Evolutionary conservation across 768 basidiomycete genomes (phyloP), one percentile per base, ranked within the genome.

Genomic region (Trametes gibbosa): DNA sequence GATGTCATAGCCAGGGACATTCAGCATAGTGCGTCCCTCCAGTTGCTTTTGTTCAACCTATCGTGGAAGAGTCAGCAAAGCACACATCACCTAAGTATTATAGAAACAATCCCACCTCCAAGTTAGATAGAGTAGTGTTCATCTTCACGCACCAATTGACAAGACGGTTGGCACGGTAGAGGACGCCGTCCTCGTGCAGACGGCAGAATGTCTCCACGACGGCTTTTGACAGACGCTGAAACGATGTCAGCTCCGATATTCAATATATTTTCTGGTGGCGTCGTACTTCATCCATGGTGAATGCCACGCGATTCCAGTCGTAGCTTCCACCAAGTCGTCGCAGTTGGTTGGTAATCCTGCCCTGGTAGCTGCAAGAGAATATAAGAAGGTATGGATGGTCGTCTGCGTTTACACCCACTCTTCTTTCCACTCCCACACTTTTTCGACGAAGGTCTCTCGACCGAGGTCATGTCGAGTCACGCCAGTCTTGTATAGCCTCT

Each of bases 131-230:
- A 0, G 96, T 96, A 0, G 97, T 99, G 71, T 98, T 97, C 59
- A 99, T 77, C 71, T 85, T 83, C 47, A 94, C 91, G 77, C 97
- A 99, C 96, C 97, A 98, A 69, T 98, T 97, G 59, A 98, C 96
- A 43, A 99, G 82, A 23, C 96, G 87, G 68, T 98, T 98, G 2
- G 95, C 95, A 25, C 97, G 90, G 74, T 98, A 98, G 46, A 99
- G 71, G 63, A 92, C 83, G 1, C 95, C 95, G 34, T 92, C 90
- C 70, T 98, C 95, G 66, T 95, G 89, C 32, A 99, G 75, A 34
- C 81, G 80, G 72, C 92, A 95, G 75, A 99, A 99, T 3, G 85
- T 91, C 72, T 98, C 95, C 25, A 86, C 79, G 35, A 98, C 96
- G 34, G 94, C 95, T 75, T 84, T 89, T 46, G 89, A 92, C 34